These are phyloP conservation scores for Flaveria trinervia DNA, from an alignment of 129 eudicot genomes.

Conservation along the genomic window DNA sequence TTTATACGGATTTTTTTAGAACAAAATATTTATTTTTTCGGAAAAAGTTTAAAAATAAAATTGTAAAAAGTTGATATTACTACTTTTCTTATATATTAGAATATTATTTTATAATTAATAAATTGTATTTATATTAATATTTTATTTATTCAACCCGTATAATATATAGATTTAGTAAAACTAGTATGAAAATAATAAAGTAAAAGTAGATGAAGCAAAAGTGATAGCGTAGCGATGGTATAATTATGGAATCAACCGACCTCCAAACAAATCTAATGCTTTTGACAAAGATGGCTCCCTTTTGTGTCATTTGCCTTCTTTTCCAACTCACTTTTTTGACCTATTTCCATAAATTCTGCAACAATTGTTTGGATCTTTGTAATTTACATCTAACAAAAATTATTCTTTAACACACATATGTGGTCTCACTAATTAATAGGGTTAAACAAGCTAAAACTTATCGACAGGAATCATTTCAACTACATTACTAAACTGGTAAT, in stretches of 20 bases:
- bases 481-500: not conserved
- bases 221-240: constrained; percentile 21
- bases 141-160: no score
- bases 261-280: constrained; percentile 35
- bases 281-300: constrained; percentile 63
- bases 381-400: not conserved
- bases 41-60: no score
- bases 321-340: constrained; percentile 35
- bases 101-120: no score
- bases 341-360: constrained; percentile 24
- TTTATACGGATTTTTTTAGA: no score
- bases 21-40: no score
- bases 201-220: not conserved
- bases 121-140: no score
- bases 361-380: constrained; percentile 3
- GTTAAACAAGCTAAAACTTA: not conserved
- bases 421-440: not conserved
- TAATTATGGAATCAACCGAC: constrained; percentile 28
- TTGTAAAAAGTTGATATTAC: no score
- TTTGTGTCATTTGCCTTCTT: constrained; percentile 51
- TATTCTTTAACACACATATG: not conserved
- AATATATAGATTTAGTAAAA: no score
- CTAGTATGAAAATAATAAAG: not conserved
- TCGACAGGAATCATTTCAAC: not conserved
- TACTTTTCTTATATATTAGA: no score